Evolutionary conservation across 2,329 filamentous ascomycete species (phyloP).

Genomic region (Ophiostoma perfectum): DNA sequence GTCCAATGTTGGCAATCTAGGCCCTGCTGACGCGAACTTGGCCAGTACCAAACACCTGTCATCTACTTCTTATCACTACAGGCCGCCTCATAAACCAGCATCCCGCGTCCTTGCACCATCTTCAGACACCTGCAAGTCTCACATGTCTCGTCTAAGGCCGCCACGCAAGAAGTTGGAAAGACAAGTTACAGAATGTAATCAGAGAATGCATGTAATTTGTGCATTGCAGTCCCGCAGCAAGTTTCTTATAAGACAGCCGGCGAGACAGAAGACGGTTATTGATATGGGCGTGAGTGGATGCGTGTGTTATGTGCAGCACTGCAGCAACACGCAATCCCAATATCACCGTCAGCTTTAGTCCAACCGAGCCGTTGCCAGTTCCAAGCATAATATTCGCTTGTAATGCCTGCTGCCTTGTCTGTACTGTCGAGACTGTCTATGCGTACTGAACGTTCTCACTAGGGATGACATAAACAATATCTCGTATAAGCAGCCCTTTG

Average conservation of each 20-base stretch:
- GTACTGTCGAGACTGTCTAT: background rate
- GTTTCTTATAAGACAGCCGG: background rate
- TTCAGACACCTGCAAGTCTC: background rate
- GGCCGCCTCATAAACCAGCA: background rate
- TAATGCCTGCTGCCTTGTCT: too few species aligned
- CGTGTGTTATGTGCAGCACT: background rate
- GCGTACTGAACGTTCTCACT: background rate
- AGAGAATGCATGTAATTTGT: background rate
- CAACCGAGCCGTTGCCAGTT: too few species aligned
- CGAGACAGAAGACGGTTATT: background rate
- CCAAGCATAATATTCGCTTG: too few species aligned
- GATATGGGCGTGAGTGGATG: background rate
- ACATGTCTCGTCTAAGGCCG: background rate
- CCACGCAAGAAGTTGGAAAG: background rate
- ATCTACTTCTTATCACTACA: background rate
- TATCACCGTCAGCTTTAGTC: background rate
- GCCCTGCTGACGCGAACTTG: background rate
- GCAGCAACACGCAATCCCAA: too few species aligned
- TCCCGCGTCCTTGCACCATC: background rate
- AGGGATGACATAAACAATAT: background rate
- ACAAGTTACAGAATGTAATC: background rate
- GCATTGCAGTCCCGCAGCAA: background rate
- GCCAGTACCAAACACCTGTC: background rate
- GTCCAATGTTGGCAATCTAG: too few species aligned
- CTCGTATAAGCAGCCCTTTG: background rate